Evolutionary conservation across 768 basidiomycete genomes (phyloP).

Genomic region (Rhizopogon rudus): DNA sequence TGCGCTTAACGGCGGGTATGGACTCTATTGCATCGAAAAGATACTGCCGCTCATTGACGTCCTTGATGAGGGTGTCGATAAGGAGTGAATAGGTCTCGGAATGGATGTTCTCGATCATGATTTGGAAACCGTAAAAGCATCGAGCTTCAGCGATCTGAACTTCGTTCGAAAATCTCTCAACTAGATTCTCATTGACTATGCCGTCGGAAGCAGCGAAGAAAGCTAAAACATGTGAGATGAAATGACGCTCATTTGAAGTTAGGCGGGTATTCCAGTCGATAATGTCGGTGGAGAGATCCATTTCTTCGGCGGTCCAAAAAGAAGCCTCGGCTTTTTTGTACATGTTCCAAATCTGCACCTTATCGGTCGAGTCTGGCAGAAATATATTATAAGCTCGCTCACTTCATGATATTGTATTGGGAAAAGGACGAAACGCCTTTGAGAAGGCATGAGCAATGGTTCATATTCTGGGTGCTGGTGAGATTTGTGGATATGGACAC

Average conservation of each 20-base stretch:
- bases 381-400: conserved; percentile 14
- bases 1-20: conserved; percentile 86
- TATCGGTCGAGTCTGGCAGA: background rate
- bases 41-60: conserved; percentile 63
- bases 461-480: conserved; percentile 30
- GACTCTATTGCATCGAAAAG: conserved; percentile 94
- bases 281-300: conserved; percentile 82
- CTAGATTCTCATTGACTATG: conserved; percentile 94
- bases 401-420: conserved; percentile 91
- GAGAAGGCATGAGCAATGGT: conserved; percentile 69
- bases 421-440: conserved; percentile 80
- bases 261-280: conserved; percentile 82
- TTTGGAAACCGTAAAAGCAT: conserved; percentile 97
- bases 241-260: conserved; percentile 79
- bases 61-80: conserved; percentile 93
- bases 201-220: conserved; percentile 97
- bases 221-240: conserved; percentile 88
- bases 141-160: conserved; percentile 91
- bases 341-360: conserved; percentile 80
- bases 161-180: conserved; percentile 91
- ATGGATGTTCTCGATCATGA: conserved; percentile 99
- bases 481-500: background rate
- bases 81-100: conserved; percentile 96
- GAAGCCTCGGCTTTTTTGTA: conserved; percentile 95
- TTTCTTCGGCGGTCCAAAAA: conserved; percentile 93